Conservation (phyloP, 2,329 filamentous ascomycete genomes). For the Ophiostoma pallidulum region DNA sequence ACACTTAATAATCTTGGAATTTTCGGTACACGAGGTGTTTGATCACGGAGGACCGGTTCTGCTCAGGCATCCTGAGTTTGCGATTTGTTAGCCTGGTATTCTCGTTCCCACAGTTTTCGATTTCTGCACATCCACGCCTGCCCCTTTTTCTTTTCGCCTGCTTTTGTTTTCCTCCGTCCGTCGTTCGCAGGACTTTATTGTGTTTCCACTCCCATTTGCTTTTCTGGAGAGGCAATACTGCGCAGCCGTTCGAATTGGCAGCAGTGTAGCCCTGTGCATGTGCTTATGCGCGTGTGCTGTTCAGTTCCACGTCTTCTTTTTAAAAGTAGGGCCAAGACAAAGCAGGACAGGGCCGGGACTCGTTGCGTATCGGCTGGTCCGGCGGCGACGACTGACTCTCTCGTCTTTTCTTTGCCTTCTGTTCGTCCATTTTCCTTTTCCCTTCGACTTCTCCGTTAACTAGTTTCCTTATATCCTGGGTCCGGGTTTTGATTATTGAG, state of each 20-base stretch:
- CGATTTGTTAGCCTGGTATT: neutral
- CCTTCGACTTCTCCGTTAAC: neutral
- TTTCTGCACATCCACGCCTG: neutral
- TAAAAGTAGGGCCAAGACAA: no score
- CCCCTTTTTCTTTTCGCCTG: neutral
- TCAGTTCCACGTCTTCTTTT: neutral
- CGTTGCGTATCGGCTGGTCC: slow-evolving; percentile 12
- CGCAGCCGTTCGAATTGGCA: neutral
- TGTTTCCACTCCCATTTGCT: neutral
- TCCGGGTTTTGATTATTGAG: neutral
- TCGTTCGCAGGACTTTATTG: neutral
- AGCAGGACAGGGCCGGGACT: no score
- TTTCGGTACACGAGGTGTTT: neutral
- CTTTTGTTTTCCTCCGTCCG: neutral
- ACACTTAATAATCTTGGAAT: no score
- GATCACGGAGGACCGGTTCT: neutral
- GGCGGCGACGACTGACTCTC: neutral
- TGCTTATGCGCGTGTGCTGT: neutral
- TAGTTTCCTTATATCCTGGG: neutral
- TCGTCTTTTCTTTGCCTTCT: neutral
- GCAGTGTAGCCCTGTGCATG: no score
- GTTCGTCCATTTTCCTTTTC: neutral
- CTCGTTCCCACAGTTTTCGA: neutral
- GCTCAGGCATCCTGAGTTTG: neutral
- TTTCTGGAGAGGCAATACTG: neutral